These are phyloP conservation scores for Pichia occidentalis DNA, from an alignment of 805 yeast species.

Conservation along the genomic window DNA sequence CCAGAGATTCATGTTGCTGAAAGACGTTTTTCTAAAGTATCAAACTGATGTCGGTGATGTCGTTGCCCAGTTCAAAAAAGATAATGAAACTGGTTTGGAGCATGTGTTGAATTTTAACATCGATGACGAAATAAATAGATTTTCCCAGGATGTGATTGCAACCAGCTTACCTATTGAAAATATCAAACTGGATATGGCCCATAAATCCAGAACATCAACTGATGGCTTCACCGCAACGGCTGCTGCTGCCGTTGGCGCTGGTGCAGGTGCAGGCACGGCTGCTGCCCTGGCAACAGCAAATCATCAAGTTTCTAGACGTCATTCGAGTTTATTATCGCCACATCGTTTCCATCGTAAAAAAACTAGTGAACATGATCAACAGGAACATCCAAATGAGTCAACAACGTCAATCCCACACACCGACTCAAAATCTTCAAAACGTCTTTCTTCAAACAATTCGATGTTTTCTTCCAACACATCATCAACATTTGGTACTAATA, in stretches of 20 bases:
- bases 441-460: constrained; percentile 13
- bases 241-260: constrained; percentile 12
- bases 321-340: constrained; percentile 9
- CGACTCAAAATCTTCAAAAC: constrained; percentile 3
- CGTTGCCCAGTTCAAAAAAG: constrained; percentile 36
- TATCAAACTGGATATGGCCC: constrained; percentile 13
- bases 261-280: constrained; percentile 15
- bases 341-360: constrained; percentile 14
- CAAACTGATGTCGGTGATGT: constrained; percentile 55
- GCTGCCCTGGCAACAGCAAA: background rate
- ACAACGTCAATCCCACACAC: constrained; percentile 7
- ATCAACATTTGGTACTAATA: constrained; percentile 6
- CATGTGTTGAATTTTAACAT: constrained; percentile 60
- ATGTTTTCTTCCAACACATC: constrained; percentile 12
- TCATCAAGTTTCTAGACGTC: constrained; percentile 6
- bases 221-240: constrained; percentile 20
- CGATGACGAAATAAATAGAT: constrained; percentile 50
- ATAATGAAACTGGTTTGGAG: constrained; percentile 60
- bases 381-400: constrained; percentile 6
- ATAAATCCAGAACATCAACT: constrained; percentile 13
- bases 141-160: constrained; percentile 34
- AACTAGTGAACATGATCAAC: constrained; percentile 1
- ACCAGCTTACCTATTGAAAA: constrained; percentile 26
- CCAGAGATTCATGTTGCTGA: constrained; percentile 52
- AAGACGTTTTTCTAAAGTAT: constrained; percentile 60